Evolutionary conservation across 495 filamentous ascomycete species (phyloP).

Genomic region (Penicillium pulvis): DNA sequence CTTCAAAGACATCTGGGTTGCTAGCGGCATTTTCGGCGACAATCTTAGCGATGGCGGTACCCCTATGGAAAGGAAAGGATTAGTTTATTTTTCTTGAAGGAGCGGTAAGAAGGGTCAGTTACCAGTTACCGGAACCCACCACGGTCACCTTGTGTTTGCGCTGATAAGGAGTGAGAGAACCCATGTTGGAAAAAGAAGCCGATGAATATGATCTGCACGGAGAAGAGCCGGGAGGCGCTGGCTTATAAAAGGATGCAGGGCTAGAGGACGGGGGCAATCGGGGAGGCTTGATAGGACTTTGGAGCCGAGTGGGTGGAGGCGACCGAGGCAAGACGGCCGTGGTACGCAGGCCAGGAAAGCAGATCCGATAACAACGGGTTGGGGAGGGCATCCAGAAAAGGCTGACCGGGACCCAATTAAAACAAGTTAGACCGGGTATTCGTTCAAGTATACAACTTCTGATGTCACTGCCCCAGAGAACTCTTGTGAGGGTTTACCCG

Average conservation of each 20-base stretch:
- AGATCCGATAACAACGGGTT: constrained; percentile 24
- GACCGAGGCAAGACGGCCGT: constrained; percentile 26
- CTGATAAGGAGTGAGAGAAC: constrained; percentile 43
- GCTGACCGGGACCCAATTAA: constrained; percentile 16
- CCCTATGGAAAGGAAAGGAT: constrained; percentile 52
- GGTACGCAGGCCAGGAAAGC: constrained; percentile 23
- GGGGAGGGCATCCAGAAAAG: constrained; percentile 21
- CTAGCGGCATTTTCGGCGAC: constrained; percentile 85
- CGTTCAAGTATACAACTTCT: constrained; percentile 9
- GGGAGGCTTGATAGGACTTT: constrained; percentile 12
- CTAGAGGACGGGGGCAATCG: constrained; percentile 26
- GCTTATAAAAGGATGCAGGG: constrained; percentile 24
- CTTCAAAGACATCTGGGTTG: constrained; percentile 78
- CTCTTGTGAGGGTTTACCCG: constrained; percentile 10
- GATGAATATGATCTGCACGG: constrained; percentile 28
- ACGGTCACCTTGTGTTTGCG: constrained; percentile 93
- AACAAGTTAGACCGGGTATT: constrained; percentile 11
- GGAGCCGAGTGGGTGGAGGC: constrained; percentile 26
- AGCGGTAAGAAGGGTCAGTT: constrained; percentile 11
- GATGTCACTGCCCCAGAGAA: constrained; percentile 18
- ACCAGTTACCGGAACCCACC: constrained; percentile 97
- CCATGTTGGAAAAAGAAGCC: constrained; percentile 36
- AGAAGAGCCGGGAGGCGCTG: constrained; percentile 13
- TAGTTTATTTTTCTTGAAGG: not conserved
- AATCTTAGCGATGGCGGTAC: constrained; percentile 95